Conservation (phyloP, 345 rosid species). For the Populus nigra region DNA sequence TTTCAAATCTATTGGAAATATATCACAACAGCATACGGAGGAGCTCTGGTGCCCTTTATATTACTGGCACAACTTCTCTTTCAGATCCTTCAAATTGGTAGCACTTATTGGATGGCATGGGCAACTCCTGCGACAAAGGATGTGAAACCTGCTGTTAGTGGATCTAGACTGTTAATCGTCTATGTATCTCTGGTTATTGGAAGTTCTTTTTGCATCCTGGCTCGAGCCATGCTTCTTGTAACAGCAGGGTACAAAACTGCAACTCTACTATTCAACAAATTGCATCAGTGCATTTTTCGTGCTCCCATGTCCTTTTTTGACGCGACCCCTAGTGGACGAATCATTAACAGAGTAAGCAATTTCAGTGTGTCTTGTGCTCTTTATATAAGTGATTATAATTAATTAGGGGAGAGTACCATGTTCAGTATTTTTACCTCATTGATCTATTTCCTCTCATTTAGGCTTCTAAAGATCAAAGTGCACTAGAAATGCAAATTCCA, state of each 20-base stretch:
- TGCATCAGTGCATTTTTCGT: conserved; percentile 64
- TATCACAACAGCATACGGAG: conserved; percentile 59
- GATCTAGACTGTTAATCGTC: not conserved
- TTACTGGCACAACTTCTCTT: conserved; percentile 52
- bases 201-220: conserved; percentile 55
- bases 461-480: conserved; percentile 79
- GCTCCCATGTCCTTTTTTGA: conserved; percentile 87
- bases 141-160: conserved; percentile 40
- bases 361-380: not conserved
- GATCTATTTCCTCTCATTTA: conserved; percentile 16
- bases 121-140: conserved; percentile 60
- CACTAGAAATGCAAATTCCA: conserved; percentile 49
- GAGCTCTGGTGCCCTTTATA: conserved; percentile 62
- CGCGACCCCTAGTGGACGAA: conserved; percentile 67
- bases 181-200: conserved; percentile 40
- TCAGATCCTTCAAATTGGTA: conserved; percentile 57
- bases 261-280: conserved; percentile 51
- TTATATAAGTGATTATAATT: too few relatives aligned
- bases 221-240: conserved; percentile 41
- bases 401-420: not conserved
- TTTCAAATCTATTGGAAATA: conserved; percentile 57
- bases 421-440: not conserved
- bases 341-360: conserved; percentile 54
- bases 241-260: conserved; percentile 62
- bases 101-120: conserved; percentile 90